Base-by-base conservation (phyloP, 2,329 filamentous ascomycete species). In the Tolypocladium ovalisporum region DNA sequence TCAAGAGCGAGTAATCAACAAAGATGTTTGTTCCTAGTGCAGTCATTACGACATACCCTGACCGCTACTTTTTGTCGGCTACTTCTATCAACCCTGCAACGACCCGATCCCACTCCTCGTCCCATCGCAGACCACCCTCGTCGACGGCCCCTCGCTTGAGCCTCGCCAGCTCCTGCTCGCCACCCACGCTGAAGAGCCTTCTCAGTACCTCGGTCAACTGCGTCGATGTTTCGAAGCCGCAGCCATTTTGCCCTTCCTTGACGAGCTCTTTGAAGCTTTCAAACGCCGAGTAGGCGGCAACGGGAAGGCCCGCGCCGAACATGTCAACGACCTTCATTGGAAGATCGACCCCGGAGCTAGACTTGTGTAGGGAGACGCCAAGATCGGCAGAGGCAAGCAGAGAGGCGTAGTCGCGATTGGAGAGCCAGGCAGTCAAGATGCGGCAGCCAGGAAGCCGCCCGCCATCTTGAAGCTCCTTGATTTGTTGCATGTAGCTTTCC, bases 251-350 rank as follows among this genome's bases (percentile, higher is more conserved):
- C 0, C 89, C 88, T 66, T 97, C 92, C 55, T 82, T 87, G 32
- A 99, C 89, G n/a, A 99, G 76, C 74, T 99, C 94, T 2, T 83
- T 78, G 79, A 96, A 96, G 61, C 92, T 93, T 68, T 92, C 86
- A 67, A 96, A 99, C 2, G 82, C 81, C 32, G 83, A 83, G 79
- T 94, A 97, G 4, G 91, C 93, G 0, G 87, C 86, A 0, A 99
- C 94, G 0, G 94, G 94, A 34, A 99, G 76, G 0, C 93, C 94
- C 0, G 92, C 88, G 2, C 94, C 94, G 70, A 99, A 97, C 92
- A 99, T 97, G 70, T 99, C 94, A 17, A 99, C 92, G 1, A 99
- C 91, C 74, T 99, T 99, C 94, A 99, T 99, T 0, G 94, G 94
- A 24, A 99, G 77, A 71, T 99, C 94, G 0, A 99, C 91, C 1